Percentiles rank a stretch among this genome's conserved stretches.
Conservation (phyloP, 148 eudicot genomes). For the Persicaria tinctoria region DNA sequence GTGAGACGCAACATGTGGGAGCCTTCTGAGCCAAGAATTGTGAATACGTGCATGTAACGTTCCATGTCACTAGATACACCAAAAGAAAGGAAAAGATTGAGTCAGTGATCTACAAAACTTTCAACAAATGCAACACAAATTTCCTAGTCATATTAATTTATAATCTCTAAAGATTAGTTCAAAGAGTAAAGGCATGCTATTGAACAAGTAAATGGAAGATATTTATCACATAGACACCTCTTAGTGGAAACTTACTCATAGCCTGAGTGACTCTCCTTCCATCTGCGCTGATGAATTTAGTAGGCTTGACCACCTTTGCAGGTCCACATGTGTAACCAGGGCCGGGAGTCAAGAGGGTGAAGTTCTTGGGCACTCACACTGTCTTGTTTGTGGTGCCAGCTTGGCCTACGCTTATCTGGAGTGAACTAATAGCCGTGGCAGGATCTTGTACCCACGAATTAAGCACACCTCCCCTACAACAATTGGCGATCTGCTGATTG, state of each 20-base stretch:
- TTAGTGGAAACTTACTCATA: constrained; percentile 40
- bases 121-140: no score
- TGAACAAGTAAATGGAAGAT: no score
- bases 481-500: constrained; percentile 56
- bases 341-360: constrained; percentile 53
- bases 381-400: constrained; percentile 54
- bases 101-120: neutral
- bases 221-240: neutral
- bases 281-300: constrained; percentile 34
- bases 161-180: no score
- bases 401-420: constrained; percentile 56
- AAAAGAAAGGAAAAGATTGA: neutral
- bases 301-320: constrained; percentile 36
- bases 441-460: constrained; percentile 58
- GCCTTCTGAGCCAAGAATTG: constrained; percentile 38
- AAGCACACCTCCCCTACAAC: constrained; percentile 69
- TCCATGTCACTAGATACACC: constrained; percentile 35
- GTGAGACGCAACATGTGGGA: constrained; percentile 50
- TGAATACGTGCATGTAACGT: constrained; percentile 47
- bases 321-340: constrained; percentile 73
- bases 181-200: no score
- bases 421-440: constrained; percentile 39
- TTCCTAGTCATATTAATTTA: no score
- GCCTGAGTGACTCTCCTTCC: constrained; percentile 56
- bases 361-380: constrained; percentile 49